phyloP scores from a whole-genome alignment of 1,284 basidiomycete genomes.

The Ustilago hordei region DNA sequence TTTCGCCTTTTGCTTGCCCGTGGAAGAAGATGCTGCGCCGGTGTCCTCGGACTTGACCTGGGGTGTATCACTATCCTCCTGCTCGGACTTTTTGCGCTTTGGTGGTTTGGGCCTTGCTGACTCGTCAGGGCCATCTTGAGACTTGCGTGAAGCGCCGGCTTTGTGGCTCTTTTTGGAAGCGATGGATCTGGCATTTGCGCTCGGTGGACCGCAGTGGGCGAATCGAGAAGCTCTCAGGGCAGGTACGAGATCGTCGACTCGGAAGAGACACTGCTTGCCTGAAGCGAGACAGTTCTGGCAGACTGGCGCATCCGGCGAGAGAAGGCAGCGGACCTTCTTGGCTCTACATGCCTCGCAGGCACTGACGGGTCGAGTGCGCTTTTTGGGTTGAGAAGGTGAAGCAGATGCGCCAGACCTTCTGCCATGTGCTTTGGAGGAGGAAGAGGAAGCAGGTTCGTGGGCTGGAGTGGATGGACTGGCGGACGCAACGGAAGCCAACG shows the following conservation, averaged over 20 bases:
- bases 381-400: conserved; percentile 49
- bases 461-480: conserved; percentile 41
- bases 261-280: conserved; percentile 63
- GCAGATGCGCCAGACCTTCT: conserved; percentile 20
- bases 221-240: conserved; percentile 59
- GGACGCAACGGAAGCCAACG: conserved; percentile 50
- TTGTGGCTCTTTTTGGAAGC: conserved; percentile 46
- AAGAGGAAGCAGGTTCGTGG: conserved; percentile 11
- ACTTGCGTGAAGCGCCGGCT: conserved; percentile 24
- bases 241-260: conserved; percentile 62
- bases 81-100: conserved; percentile 37
- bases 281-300: conserved; percentile 60
- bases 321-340: conserved; percentile 63
- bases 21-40: conserved; percentile 3
- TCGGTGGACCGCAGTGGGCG: conserved; percentile 54
- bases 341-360: conserved; percentile 63
- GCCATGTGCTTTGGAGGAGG: conserved; percentile 9
- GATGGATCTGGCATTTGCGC: conserved; percentile 48
- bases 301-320: conserved; percentile 56
- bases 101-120: conserved; percentile 16
- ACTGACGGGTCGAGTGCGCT: conserved; percentile 61
- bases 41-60: conserved; percentile 12
- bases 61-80: conserved; percentile 7
- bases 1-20: conserved; percentile 51
- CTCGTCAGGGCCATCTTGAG: conserved; percentile 22